Evolutionary conservation across 352 stramenopile genomes (phyloP), one percentile per base, ranked within the genome.

Genomic region (Elongisporangium anandrum): DNA sequence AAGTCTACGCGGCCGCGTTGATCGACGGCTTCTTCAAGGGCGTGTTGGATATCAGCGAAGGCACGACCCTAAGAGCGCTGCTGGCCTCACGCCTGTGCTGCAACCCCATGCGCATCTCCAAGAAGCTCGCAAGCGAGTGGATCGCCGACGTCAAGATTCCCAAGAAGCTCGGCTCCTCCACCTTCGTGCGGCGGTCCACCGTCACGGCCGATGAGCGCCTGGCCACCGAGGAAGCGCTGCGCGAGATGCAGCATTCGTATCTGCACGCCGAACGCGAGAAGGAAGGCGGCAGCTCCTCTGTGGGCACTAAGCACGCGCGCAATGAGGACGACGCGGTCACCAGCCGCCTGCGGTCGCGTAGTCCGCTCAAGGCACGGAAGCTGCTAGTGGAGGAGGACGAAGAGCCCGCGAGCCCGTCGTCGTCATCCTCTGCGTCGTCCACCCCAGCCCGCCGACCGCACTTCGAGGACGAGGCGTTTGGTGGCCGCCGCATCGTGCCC

Each of bases 21-120:
- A 92, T 88, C 49, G 78, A 87, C 52, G 75, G 56, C 24, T 89
- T 90, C 59, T 87, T 88, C 62, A 84, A 85, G 19, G 81, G 81
- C 22, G 60, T 81, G 41, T 65, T 91, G 23, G 68, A 84, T 54
- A 68, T 89, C 52, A 53, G 71, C 0, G 73, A 88, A 57, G 79
- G 81, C 56, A 89, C 79, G 47, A 91, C 79, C 21, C 70, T 91
- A 38, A 71, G 81, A 52, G 73, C 75, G 39, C 88, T 87, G 59
- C 63, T 91, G 19, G 79, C 81, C 19, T 69, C 73, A 5, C 75
- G 79, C 2, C 68, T 91, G 57, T 75, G 75, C 50, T 91, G 81
- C 64, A 91, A 88, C 50, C 81, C 81, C 16, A 91, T 88, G 79
- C 74, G 81, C 16, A 78, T 89, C 24, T 89, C 79, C 8, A 91